Percentiles rank a stretch among this genome's conserved stretches.
Conservation (phyloP, 2,329 filamentous ascomycete genomes). For the Penicillium sp. region DNA sequence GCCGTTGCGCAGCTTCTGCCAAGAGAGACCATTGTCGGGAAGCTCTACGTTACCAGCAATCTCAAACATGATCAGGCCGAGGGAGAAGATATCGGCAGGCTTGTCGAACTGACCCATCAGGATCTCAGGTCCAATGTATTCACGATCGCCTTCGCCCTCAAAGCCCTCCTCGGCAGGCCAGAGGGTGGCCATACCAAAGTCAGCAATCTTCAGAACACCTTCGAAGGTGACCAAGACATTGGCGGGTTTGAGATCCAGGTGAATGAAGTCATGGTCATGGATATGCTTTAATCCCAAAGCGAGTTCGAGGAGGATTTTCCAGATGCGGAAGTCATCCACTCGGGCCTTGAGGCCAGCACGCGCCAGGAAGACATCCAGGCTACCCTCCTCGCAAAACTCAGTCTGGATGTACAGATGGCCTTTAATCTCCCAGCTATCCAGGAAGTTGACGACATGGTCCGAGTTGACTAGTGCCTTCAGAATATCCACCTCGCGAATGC, state of each 20-base stretch:
- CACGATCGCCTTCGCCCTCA: constrained; percentile 91
- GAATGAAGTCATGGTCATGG: constrained; percentile 82
- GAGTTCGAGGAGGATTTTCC: constrained; percentile 93
- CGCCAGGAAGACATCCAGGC: constrained; percentile 83
- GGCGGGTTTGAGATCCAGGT: constrained; percentile 70
- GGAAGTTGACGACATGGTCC: constrained; percentile 83
- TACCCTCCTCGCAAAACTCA: constrained; percentile 94
- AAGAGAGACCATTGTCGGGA: constrained; percentile 88
- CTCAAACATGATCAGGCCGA: constrained; percentile 93
- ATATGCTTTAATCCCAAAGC: constrained; percentile 85
- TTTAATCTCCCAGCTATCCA: constrained; percentile 86
- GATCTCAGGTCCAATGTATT: constrained; percentile 95
- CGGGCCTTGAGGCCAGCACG: constrained; percentile 81
- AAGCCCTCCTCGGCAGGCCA: constrained; percentile 79
- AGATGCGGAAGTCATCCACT: constrained; percentile 96
- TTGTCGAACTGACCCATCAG: constrained; percentile 86
- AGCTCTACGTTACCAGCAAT: constrained; percentile 92
- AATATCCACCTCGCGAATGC: constrained; percentile 82
- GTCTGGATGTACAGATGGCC: constrained; percentile 94
- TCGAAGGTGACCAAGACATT: constrained; percentile 71
- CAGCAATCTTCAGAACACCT: constrained; percentile 69
- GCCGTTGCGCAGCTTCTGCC: constrained; percentile 86
- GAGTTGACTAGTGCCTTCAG: constrained; percentile 77
- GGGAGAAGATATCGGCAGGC: constrained; percentile 89
- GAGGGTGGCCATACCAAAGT: constrained; percentile 74